These are phyloP conservation scores for Vitis labrusca DNA, from an alignment of 164 flowering plant species.

Conservation along the genomic window DNA sequence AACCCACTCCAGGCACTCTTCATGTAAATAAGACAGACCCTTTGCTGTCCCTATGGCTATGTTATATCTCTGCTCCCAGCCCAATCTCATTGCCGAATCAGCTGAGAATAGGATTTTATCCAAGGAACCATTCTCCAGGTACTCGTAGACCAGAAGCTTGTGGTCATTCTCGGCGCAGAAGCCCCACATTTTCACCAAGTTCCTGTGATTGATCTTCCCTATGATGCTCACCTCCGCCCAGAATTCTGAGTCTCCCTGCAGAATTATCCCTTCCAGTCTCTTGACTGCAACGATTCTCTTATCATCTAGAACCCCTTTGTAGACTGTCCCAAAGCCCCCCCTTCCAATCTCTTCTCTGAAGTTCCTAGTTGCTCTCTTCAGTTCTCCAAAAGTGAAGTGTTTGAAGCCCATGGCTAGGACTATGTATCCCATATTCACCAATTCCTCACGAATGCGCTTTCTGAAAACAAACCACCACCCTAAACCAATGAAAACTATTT, in stretches of 20 bases:
- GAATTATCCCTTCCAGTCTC: neutral
- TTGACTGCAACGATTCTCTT: conserved; percentile 1
- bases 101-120: neutral
- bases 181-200: conserved; percentile 7
- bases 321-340: conserved; percentile 5
- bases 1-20: neutral
- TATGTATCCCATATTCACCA: neutral
- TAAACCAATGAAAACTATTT: neutral
- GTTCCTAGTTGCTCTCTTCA: neutral
- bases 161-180: neutral
- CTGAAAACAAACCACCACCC: conserved; percentile 3
- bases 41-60: conserved; percentile 6
- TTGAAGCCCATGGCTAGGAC: conserved; percentile 3
- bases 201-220: conserved; percentile 9
- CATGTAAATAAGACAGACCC: conserved; percentile 5
- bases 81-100: neutral
- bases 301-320: neutral
- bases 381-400: neutral
- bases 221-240: conserved; percentile 8
- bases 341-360: conserved; percentile 2
- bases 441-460: neutral
- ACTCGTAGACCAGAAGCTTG: conserved; percentile 3
- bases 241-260: conserved; percentile 4
- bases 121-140: neutral
- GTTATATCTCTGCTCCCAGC: neutral